These are phyloP conservation scores for Pseudopithomyces chartarum DNA, from an alignment of 2,329 filamentous ascomycete species.

Conservation along the genomic window DNA sequence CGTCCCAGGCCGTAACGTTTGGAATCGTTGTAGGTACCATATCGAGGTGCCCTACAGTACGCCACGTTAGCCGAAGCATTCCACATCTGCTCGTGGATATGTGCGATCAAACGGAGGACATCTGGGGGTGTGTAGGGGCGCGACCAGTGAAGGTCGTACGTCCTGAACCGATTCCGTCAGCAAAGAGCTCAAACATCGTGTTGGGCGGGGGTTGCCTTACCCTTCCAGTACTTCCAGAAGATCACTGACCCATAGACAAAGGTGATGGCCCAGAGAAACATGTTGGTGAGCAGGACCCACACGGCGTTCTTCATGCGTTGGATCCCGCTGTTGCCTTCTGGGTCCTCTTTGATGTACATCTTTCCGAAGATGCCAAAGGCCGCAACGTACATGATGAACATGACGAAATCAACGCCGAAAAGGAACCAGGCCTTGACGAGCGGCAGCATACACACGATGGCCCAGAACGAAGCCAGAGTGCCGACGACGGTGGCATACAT, in stretches of 20 bases:
- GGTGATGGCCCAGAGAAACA: conserved; percentile 76
- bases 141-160: conserved; percentile 15
- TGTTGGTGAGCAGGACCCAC: conserved; percentile 78
- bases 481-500: conserved; percentile 61
- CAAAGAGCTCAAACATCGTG: background rate
- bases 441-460: conserved; percentile 67
- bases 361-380: conserved; percentile 84
- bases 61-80: conserved; percentile 3
- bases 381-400: conserved; percentile 78
- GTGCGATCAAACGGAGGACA: background rate
- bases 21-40: background rate
- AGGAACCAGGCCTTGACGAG: conserved; percentile 56
- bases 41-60: background rate
- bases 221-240: conserved; percentile 55
- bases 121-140: conserved; percentile 3
- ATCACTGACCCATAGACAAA: conserved; percentile 60
- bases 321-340: conserved; percentile 67
- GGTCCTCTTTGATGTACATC: conserved; percentile 74
- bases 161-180: conserved; percentile 17
- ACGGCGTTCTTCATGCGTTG: conserved; percentile 84
- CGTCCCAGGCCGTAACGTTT: conserved; percentile 1
- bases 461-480: conserved; percentile 24
- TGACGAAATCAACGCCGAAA: conserved; percentile 71
- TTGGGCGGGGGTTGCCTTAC: conserved; percentile 28
- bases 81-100: conserved; percentile 9